A percentile compares a stretch with the other conserved stretches of the same genome.
Conservation (phyloP, 2,329 filamentous ascomycete genomes). For the Raffaelea arxii region DNA sequence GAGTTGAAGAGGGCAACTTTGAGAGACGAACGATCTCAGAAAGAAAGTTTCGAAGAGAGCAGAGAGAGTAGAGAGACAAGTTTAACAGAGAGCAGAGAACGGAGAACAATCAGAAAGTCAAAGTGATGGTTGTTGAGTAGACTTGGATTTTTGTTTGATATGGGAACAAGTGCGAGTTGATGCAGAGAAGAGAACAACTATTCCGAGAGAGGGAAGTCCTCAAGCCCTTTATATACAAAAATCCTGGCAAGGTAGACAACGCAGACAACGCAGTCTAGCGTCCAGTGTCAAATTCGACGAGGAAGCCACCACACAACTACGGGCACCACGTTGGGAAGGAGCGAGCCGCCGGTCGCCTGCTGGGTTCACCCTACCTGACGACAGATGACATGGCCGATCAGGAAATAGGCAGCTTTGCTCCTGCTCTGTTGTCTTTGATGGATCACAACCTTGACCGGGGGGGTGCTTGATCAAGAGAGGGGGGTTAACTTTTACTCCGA, state of each 20-base stretch:
- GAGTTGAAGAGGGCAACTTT: too few species aligned
- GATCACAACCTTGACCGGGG: too few species aligned
- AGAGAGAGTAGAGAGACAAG: not conserved
- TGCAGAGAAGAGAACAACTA: not conserved
- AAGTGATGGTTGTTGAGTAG: not conserved
- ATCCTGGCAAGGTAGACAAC: not conserved
- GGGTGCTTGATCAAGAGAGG: too few species aligned
- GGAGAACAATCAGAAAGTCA: not conserved
- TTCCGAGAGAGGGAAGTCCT: not conserved
- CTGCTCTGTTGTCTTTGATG: too few species aligned
- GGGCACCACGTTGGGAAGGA: not conserved
- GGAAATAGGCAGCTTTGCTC: too few species aligned
- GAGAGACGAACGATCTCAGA: not conserved
- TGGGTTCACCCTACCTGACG: too few species aligned
- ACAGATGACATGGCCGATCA: too few species aligned
- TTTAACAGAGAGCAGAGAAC: not conserved
- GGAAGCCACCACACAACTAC: not conserved
- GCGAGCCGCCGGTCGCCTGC: too few species aligned
- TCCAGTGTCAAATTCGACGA: not conserved
- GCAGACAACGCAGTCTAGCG: not conserved
- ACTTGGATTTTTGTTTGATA: not conserved
- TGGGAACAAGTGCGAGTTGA: too few species aligned
- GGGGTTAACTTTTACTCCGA: too few species aligned
- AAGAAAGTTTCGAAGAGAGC: not conserved
- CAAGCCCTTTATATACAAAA: not conserved